A percentile compares a stretch with the other conserved stretches of the same genome.
Evolutionary conservation across 2,329 filamentous ascomycete species (phyloP).

Genomic region (Phialophora chinensis): DNA sequence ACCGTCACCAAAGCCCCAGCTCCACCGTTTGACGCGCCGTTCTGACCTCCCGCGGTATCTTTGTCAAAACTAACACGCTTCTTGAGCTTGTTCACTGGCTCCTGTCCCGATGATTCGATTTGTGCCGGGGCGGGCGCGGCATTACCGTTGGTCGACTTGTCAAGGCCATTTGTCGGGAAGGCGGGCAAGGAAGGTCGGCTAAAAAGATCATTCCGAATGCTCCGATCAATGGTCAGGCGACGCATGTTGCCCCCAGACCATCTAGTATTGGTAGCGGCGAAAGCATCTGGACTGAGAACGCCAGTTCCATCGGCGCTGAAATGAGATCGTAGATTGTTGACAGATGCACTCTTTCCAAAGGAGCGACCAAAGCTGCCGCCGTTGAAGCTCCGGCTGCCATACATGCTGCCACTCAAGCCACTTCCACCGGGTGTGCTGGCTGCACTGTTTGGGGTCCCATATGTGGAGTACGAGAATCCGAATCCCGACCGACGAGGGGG

Average conservation of each 20-base stretch:
- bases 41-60: constrained; percentile 56
- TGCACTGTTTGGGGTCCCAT: constrained; percentile 77
- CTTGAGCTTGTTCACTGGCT: constrained; percentile 57
- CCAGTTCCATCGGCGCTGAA: constrained; percentile 77
- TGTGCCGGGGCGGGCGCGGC: constrained; percentile 43
- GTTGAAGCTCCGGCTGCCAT: constrained; percentile 42
- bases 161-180: constrained; percentile 46
- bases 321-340: constrained; percentile 81
- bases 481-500: constrained; percentile 82
- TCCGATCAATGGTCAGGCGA: constrained; percentile 89
- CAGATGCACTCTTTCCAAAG: constrained; percentile 85
- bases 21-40: constrained; percentile 45
- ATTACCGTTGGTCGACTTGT: constrained; percentile 24
- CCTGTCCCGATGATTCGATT: constrained; percentile 46
- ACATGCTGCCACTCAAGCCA: constrained; percentile 48
- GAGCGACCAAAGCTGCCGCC: constrained; percentile 71
- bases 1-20: constrained; percentile 5
- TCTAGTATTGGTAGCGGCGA: constrained; percentile 71
- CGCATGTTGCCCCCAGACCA: constrained; percentile 77
- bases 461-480: constrained; percentile 91
- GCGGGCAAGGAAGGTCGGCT: constrained; percentile 46
- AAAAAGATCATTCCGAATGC: constrained; percentile 72
- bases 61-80: constrained; percentile 95
- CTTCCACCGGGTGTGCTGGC: constrained; percentile 69
- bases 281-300: constrained; percentile 82